Base-by-base conservation (phyloP, 108 stramenopile species). In the Cyclotella sp. region DNA sequence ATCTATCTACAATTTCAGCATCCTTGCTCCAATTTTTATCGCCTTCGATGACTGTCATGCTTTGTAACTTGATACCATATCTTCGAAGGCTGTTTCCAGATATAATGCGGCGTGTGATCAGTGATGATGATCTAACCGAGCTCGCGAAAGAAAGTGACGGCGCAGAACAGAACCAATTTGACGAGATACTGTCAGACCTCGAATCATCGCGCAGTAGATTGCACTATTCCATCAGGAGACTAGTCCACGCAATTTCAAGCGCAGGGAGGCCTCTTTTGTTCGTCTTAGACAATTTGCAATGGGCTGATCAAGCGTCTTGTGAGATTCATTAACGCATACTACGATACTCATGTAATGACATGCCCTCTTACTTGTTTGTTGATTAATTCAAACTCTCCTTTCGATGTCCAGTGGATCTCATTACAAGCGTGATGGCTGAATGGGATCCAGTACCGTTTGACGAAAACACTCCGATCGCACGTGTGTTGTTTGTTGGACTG, bases 281-380 rank as follows among this genome's bases (percentile, higher is more conserved):
- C 1, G 70, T 76, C 19, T 30, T 76, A 8, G 75, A 76, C 34
- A 68, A 76, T 70, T 47, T 76, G 58, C 75, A 76, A 10, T 76
- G 75, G 75, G 62, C 75, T 1, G 69, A 70, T 27, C 26, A n/a
- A 29, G 69, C 22, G 10, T 49, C 51, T 27, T 43, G 40, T 46
- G 42, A 76, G 26, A 34, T 26, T 16, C n/a, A 49, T 49, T 16
- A 13, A 12, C 13, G 44, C 44, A 45, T n/a, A 54, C 21, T 19
- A 8, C 8, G 15, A 54, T 16, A 18, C n/a, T 19, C 8, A n/a
- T 19, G 11, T 21, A 21, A 54, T 54, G 11, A 19, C 11, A n/a
- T n/a, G n/a, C n/a, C n/a, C n/a, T 54, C 15, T n/a, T 54, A 54
- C 34, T 34, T 34, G 2, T 6, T 6, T 34, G 6, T 21, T 58